A percentile compares a stretch with the other conserved stretches of the same genome.
Conservation (phyloP, 768 basidiomycete genomes). For the Rhizopogon roseolus region DNA sequence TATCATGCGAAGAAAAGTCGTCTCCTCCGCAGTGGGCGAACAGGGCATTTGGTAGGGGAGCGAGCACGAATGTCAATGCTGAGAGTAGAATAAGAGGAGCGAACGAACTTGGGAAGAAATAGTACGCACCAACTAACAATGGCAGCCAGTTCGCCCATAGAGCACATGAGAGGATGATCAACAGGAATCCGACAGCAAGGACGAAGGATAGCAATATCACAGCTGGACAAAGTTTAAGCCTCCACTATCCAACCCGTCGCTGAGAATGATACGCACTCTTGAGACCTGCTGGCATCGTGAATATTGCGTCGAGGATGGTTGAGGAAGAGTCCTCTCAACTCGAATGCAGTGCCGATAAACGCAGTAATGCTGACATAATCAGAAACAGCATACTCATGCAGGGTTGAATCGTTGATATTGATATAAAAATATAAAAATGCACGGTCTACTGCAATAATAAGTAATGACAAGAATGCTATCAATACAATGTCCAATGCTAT, state of each 20-base stretch:
- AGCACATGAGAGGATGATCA: constrained; percentile 96
- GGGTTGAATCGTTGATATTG: background rate
- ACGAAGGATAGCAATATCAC: constrained; percentile 97
- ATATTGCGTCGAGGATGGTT: background rate
- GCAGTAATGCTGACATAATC: constrained; percentile 1
- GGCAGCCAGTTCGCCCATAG: constrained; percentile 97
- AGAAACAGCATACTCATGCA: background rate
- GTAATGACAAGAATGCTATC: background rate
- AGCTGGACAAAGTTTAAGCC: constrained; percentile 41
- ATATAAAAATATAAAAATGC: constrained; percentile 1
- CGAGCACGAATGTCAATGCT: constrained; percentile 94
- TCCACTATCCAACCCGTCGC: background rate
- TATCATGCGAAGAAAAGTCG: constrained; percentile 79
- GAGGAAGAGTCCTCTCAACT: too few relatives aligned
- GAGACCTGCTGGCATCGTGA: constrained; percentile 60
- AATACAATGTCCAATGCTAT: constrained; percentile 6
- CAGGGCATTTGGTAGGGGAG: constrained; percentile 91
- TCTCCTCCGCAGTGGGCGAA: constrained; percentile 92
- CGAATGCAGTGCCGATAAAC: background rate
- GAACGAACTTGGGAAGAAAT: background rate
- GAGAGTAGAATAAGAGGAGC: background rate
- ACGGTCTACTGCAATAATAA: background rate
- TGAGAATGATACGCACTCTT: constrained; percentile 44
- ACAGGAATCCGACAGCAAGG: constrained; percentile 93
- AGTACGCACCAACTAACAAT: constrained; percentile 80